A percentile compares a stretch with the other conserved stretches of the same genome.
Conservation (phyloP, 257 asterid species). For the Solanum lignicaule region DNA sequence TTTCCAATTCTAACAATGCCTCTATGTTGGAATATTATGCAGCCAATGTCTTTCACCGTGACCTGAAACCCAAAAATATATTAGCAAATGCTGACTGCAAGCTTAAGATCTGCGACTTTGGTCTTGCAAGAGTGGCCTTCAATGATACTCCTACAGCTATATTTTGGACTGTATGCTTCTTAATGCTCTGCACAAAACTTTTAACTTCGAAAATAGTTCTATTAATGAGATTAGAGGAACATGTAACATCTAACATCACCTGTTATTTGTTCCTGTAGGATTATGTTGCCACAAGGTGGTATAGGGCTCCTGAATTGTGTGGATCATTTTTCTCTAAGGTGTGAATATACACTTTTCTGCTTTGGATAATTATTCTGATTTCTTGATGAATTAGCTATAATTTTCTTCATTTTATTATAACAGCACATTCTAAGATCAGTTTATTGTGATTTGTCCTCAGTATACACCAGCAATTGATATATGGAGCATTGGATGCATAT, state of each 20-base stretch:
- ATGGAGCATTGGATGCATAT: slow-evolving; percentile 98
- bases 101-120: slow-evolving; percentile 81
- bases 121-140: slow-evolving; percentile 89
- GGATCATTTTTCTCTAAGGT: slow-evolving; percentile 99
- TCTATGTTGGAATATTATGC: slow-evolving; percentile 11
- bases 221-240: not conserved
- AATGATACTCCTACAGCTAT: slow-evolving; percentile 88
- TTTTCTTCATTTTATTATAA: not conserved
- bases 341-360: not conserved
- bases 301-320: slow-evolving; percentile 93
- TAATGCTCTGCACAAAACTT: not conserved
- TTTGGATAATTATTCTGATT: not conserved
- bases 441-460: slow-evolving; percentile 25
- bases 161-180: slow-evolving; percentile 71
- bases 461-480: slow-evolving; percentile 97
- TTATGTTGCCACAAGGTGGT: slow-evolving; percentile 97
- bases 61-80: slow-evolving; percentile 77
- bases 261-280: slow-evolving; percentile 38
- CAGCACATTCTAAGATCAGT: not conserved
- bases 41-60: slow-evolving; percentile 89
- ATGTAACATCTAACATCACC: not conserved
- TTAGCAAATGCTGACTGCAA: slow-evolving; percentile 91
- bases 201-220: not conserved
- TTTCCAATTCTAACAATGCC: not conserved
- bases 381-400: not conserved